Evolutionary conservation across 2,329 filamentous ascomycete genomes (phyloP).

Genomic region (Fusarium oligoseptatum): DNA sequence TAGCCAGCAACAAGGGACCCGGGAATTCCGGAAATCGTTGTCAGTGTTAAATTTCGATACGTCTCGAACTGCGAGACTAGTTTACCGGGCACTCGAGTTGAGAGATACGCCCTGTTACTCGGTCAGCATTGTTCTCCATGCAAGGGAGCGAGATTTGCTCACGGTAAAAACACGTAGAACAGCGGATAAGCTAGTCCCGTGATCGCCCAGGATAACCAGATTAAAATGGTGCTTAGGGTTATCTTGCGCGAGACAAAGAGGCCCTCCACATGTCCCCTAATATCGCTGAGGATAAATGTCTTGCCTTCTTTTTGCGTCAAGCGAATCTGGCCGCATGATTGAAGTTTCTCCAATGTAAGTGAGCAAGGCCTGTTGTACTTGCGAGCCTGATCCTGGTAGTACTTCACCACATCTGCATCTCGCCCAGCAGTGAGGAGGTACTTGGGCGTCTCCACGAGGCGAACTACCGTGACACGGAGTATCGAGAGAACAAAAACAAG

Average conservation of each 20-base stretch:
- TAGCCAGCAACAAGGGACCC: constrained; percentile 77
- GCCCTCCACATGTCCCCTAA: background rate
- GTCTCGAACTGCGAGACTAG: constrained; percentile 4
- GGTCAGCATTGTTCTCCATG: background rate
- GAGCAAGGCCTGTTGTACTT: constrained; percentile 18
- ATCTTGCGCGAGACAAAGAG: constrained; percentile 21
- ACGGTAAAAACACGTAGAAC: constrained; percentile 68
- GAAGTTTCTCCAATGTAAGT: constrained; percentile 5
- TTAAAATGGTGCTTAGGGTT: constrained; percentile 18
- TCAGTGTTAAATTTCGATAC: constrained; percentile 58
- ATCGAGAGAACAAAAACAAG: constrained; percentile 19
- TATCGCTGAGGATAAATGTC: background rate
- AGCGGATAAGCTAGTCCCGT: constrained; percentile 81
- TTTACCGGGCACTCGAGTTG: background rate
- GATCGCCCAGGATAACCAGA: constrained; percentile 52
- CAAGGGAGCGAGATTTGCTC: background rate
- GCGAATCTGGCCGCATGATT: constrained; percentile 47
- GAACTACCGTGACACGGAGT: constrained; percentile 13
- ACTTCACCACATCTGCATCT: constrained; percentile 13
- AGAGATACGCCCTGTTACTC: constrained; percentile 8
- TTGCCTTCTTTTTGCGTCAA: constrained; percentile 48
- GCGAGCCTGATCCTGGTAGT: constrained; percentile 8
- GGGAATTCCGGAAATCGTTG: constrained; percentile 75
- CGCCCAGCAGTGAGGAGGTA: constrained; percentile 4
- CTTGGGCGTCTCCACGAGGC: constrained; percentile 19